Evolutionary conservation across 106 monocot genomes (phyloP).

Genomic region (Platanthera guangdongensis): DNA sequence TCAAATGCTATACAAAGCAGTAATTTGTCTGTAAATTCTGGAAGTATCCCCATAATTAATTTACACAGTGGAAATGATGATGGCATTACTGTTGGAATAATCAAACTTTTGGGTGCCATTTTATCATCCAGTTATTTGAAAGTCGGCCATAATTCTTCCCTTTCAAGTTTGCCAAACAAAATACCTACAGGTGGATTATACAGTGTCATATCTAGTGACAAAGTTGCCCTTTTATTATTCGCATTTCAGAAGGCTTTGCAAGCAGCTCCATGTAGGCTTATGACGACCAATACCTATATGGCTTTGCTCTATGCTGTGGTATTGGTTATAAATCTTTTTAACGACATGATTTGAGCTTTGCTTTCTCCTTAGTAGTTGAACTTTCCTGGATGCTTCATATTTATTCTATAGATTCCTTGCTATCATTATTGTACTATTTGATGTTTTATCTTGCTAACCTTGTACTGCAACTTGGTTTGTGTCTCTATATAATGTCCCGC

Average conservation of each 20-base stretch:
- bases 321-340: constrained; percentile 16
- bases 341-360: background rate
- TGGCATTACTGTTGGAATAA: constrained; percentile 84
- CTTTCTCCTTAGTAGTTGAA: background rate
- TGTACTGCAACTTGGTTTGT: background rate
- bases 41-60: constrained; percentile 59
- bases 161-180: constrained; percentile 27
- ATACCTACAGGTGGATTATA: constrained; percentile 28
- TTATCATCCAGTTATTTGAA: constrained; percentile 70
- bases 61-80: constrained; percentile 77
- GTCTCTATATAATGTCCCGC: background rate
- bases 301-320: constrained; percentile 80
- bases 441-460: background rate
- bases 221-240: constrained; percentile 74
- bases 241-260: constrained; percentile 83
- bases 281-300: constrained; percentile 86
- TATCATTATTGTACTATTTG: background rate
- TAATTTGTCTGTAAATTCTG: constrained; percentile 68
- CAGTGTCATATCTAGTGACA: constrained; percentile 56
- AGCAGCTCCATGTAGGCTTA: constrained; percentile 66
- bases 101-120: constrained; percentile 84
- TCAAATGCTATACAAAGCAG: constrained; percentile 58
- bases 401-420: constrained; percentile 3
- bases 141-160: constrained; percentile 25
- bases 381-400: background rate